Conservation (phyloP, 768 basidiomycete species). For the Crassisporium funariophilum region DNA sequence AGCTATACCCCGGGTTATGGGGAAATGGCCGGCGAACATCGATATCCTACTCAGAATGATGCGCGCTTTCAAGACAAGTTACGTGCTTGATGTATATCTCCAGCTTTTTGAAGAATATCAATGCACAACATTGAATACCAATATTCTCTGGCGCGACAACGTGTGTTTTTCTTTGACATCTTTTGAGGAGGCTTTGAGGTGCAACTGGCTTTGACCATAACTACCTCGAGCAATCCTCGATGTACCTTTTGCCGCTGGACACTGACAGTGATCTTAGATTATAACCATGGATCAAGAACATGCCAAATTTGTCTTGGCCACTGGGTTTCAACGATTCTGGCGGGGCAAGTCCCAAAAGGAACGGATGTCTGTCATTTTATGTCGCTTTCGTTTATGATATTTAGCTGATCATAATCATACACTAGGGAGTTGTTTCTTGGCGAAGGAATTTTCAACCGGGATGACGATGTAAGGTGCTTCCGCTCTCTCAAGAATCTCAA, state of each 20-base stretch:
- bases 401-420: background rate
- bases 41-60: slow-evolving; percentile 64
- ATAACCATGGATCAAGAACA: slow-evolving; percentile 78
- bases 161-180: slow-evolving; percentile 40
- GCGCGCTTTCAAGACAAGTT: slow-evolving; percentile 56
- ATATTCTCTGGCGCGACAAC: slow-evolving; percentile 69
- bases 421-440: slow-evolving; percentile 65
- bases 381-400: background rate
- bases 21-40: slow-evolving; percentile 80
- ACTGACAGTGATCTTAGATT: slow-evolving; percentile 43
- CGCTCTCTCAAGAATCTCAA: slow-evolving; percentile 4
- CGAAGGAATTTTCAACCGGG: slow-evolving; percentile 76
- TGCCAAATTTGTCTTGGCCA: slow-evolving; percentile 62
- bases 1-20: slow-evolving; percentile 57
- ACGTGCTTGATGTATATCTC: slow-evolving; percentile 65
- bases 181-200: slow-evolving; percentile 3
- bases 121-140: slow-evolving; percentile 68
- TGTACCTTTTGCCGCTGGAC: slow-evolving; percentile 5
- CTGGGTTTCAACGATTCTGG: slow-evolving; percentile 70
- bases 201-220: slow-evolving; percentile 1
- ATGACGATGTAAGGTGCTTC: slow-evolving; percentile 55
- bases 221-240: slow-evolving; percentile 2
- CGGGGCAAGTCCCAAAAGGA: slow-evolving; percentile 65
- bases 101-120: slow-evolving; percentile 70
- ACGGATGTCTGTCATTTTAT: slow-evolving; percentile 49